Evolutionary conservation across 164 flowering plant species (phyloP), one percentile per base, ranked within the genome.

Genomic region (Cinnamomum micranthum): DNA sequence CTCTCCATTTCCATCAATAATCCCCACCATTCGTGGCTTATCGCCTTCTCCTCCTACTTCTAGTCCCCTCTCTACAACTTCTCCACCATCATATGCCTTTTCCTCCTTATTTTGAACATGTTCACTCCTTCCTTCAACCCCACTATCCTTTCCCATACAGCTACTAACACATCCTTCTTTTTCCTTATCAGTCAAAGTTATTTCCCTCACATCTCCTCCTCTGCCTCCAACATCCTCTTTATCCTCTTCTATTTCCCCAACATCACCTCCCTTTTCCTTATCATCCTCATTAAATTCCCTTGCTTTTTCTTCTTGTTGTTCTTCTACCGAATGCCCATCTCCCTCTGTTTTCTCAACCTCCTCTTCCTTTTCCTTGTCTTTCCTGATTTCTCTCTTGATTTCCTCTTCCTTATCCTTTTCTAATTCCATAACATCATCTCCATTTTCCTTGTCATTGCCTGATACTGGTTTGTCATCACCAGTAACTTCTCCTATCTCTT

Each of bases 131-230:
- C n/a, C 19, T 1, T 55, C 20, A 55, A 55, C 60, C 20, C 13
- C 60, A 15, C 60, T 17, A 55, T 55, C 60, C 17, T 15, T 55
- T 55, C 60, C 60, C 4, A 55, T 55, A 3, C 33, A 3, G 33
- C 27, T 31, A 3, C 25, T 25, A 50, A 22, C 4, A 60, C 58
- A 79, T 31, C 75, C 81, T 28, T 78, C 78, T 68, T 69, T 41
- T 41, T 75, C 31, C 69, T 69, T 24, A 52, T 73, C 22, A 75
- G 80, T 12, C 62, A 13, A 12, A 31, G 35, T 19, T 28, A 50
- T 23, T 70, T 24, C 72, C 62, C 23, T 51, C n/a, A 22, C 62
- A 70, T 70, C 13, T 50, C 13, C 62, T 13, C 50, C 20, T 52
- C 81, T 35, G 73, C 72, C 11, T 72, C 77, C 14, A 52, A 73